Evolutionary conservation across 75 land plant genomes (phyloP).

Genomic region (Selaginella tamariscina): DNA sequence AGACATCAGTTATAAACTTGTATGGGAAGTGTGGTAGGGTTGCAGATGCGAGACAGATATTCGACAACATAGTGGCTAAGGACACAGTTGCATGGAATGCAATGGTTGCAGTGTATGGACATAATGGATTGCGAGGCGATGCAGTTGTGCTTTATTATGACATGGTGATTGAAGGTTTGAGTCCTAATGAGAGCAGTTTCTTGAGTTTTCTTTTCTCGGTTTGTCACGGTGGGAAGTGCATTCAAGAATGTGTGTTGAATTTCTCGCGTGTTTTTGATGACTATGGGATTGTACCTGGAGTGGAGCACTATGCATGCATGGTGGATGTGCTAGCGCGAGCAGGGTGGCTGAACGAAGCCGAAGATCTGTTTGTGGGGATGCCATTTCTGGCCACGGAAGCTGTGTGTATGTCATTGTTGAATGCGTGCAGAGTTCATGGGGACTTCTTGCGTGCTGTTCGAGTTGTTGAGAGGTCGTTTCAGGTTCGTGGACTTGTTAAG

Average conservation of each 20-base stretch:
- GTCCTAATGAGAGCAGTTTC: neutral
- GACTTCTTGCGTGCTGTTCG: neutral
- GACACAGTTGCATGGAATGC: neutral
- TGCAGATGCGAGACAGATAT: neutral
- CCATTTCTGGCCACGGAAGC: neutral
- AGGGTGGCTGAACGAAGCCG: neutral
- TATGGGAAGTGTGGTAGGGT: constrained; percentile 11
- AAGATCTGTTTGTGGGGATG: neutral
- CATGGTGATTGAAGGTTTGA: neutral
- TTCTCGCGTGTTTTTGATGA: neutral
- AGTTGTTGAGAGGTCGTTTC: neutral
- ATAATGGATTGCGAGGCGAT: neutral
- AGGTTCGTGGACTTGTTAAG: neutral
- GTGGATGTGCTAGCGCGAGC: neutral
- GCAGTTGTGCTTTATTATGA: neutral
- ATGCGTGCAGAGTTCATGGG: neutral
- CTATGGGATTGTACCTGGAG: neutral
- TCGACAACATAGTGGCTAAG: neutral
- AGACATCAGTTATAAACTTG: neutral
- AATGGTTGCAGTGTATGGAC: neutral
- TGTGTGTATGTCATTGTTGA: neutral
- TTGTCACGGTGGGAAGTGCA: neutral
- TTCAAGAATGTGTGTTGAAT: neutral
- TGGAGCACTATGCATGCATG: neutral
- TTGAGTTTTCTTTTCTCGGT: neutral